Conservation (phyloP, 2,329 filamentous ascomycete genomes). For the Pyrenophora tritici-repentis region DNA sequence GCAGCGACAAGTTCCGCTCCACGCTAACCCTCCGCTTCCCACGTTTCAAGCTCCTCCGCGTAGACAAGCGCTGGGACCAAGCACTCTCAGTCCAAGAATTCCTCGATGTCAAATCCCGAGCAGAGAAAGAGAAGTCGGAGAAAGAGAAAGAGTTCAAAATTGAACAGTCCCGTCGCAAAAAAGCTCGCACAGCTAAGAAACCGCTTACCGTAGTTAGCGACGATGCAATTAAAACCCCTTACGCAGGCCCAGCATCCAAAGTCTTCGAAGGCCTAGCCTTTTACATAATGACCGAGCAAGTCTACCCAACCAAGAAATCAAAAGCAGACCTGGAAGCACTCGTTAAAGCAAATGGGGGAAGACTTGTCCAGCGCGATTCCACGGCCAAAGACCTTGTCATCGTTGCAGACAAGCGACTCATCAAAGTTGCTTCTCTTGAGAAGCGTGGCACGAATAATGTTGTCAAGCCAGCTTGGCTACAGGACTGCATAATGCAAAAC, state of each 20-base stretch:
- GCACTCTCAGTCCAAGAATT: conserved; percentile 82
- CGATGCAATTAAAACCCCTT: conserved; percentile 56
- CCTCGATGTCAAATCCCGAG: conserved; percentile 68
- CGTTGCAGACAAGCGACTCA: conserved; percentile 76
- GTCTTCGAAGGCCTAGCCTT: conserved; percentile 80
- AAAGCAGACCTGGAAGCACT: conserved; percentile 81
- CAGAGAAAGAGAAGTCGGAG: conserved; percentile 64
- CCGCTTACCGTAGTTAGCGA: conserved; percentile 75
- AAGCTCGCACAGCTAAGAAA: conserved; percentile 65
- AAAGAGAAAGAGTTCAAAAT: conserved; percentile 74
- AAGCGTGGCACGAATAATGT: conserved; percentile 74
- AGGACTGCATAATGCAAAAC: conserved; percentile 73
- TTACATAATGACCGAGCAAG: conserved; percentile 79
- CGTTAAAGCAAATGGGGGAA: conserved; percentile 82
- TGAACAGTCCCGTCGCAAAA: conserved; percentile 67
- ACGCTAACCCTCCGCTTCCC: conserved; percentile 86
- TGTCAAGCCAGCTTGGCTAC: conserved; percentile 78
- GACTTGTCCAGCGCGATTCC: conserved; percentile 73
- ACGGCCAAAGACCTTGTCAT: conserved; percentile 68
- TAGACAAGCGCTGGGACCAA: conserved; percentile 83
- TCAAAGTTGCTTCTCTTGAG: conserved; percentile 82
- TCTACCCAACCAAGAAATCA: conserved; percentile 70
- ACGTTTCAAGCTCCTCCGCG: conserved; percentile 78
- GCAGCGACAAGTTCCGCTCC: conserved; percentile 77
- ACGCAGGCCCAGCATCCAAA: conserved; percentile 62